These are phyloP conservation scores for Phytopythium boreale DNA, from an alignment of 352 stramenopile genomes.

Conservation along the genomic window DNA sequence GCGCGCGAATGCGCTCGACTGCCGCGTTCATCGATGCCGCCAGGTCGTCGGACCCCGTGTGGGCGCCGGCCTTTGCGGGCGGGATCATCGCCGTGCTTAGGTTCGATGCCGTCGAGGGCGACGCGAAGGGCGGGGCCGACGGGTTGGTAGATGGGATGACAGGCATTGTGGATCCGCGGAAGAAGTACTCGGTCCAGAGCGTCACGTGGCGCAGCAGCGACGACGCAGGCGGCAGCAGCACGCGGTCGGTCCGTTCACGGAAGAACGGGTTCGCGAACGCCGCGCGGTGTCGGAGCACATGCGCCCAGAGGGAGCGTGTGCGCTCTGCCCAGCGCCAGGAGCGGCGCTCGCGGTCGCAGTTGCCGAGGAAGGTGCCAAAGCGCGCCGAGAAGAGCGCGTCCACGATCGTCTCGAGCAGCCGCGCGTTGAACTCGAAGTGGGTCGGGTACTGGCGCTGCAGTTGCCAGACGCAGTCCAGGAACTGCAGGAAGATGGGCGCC, in stretches of 20 bases:
- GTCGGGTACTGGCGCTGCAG: slow-evolving; percentile 75
- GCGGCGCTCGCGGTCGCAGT: slow-evolving; percentile 77
- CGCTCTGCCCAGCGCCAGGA: slow-evolving; percentile 45
- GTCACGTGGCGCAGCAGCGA: slow-evolving; percentile 67
- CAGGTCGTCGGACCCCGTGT: slow-evolving; percentile 40
- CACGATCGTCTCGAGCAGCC: slow-evolving; percentile 63
- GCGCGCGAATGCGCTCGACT: slow-evolving; percentile 32
- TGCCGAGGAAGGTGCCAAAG: slow-evolving; percentile 88
- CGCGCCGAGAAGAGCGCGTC: slow-evolving; percentile 70
- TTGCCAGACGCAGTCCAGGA: slow-evolving; percentile 89
- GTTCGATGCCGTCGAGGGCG: neutral
- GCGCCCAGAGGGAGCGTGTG: slow-evolving; percentile 70
- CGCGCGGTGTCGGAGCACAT: slow-evolving; percentile 42
- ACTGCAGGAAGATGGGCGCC: slow-evolving; percentile 88
- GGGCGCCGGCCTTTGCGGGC: neutral
- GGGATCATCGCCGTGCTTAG: neutral
- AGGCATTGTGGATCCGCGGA: slow-evolving; percentile 48
- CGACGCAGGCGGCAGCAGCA: slow-evolving; percentile 51
- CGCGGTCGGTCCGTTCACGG: slow-evolving; percentile 36
- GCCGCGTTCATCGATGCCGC: slow-evolving; percentile 53
- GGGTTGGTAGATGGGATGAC: slow-evolving; percentile 39
- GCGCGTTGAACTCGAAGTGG: slow-evolving; percentile 83
- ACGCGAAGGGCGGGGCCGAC: slow-evolving; percentile 39
- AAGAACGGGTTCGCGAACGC: slow-evolving; percentile 76
- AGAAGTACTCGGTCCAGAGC: slow-evolving; percentile 83